These are phyloP conservation scores for Puccinia coronata DNA, from an alignment of 1,284 basidiomycete species.

Conservation along the genomic window DNA sequence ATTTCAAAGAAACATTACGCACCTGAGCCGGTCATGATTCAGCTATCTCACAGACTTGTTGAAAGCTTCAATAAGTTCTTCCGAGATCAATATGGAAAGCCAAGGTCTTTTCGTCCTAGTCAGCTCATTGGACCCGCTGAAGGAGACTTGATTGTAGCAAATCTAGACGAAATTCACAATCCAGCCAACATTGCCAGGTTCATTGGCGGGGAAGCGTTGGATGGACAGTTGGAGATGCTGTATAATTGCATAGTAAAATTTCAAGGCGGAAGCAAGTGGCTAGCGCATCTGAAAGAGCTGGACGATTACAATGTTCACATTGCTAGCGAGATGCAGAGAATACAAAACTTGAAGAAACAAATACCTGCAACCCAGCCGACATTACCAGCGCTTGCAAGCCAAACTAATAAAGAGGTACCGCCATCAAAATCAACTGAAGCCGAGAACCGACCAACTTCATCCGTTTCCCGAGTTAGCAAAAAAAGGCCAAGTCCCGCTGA, in stretches of 20 bases:
- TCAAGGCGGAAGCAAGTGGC: neutral
- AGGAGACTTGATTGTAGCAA: neutral
- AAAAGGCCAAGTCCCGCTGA: neutral
- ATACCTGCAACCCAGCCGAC: neutral
- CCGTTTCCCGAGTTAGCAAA: neutral
- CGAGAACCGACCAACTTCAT: neutral
- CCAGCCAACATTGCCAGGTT: neutral
- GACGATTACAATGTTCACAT: neutral
- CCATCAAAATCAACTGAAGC: neutral
- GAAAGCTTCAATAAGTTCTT: neutral
- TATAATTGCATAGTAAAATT: neutral
- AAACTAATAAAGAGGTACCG: neutral
- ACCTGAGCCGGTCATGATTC: neutral
- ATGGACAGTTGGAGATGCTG: neutral
- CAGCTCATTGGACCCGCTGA: neutral
- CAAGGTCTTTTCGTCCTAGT: neutral
- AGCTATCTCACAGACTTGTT: neutral
- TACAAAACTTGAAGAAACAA: conserved; percentile 7
- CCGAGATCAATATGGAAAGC: neutral
- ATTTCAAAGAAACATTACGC: neutral
- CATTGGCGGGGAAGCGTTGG: neutral
- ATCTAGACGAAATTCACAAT: neutral
- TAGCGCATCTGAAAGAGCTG: neutral
- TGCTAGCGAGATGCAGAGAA: neutral
- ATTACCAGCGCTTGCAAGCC: neutral